Evolutionary conservation across 179 eudicot species (phyloP).

Genomic region (Actinidia arguta): DNA sequence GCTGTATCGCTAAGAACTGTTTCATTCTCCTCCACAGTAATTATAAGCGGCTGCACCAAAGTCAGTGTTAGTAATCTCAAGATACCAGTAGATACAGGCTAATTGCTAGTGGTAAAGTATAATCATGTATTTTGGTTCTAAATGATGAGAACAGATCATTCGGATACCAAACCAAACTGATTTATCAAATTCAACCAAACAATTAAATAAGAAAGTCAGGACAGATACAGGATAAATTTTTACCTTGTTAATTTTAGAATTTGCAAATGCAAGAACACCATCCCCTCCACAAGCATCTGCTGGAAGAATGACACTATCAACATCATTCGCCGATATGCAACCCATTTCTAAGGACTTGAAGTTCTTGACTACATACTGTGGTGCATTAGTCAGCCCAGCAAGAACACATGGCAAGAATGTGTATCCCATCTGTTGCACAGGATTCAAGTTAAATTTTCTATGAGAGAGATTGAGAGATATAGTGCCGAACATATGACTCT

Average conservation of each 20-base stretch:
- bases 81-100: not conserved
- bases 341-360: slow-evolving; percentile 39
- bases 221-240: not conserved
- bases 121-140: not conserved
- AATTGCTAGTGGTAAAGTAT: not conserved
- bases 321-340: slow-evolving; percentile 75
- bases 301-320: slow-evolving; percentile 90
- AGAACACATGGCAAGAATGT: slow-evolving; percentile 97
- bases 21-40: slow-evolving; percentile 87
- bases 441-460: slow-evolving; percentile 20
- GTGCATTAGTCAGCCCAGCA: slow-evolving; percentile 94
- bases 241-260: slow-evolving; percentile 65
- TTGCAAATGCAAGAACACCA: slow-evolving; percentile 81
- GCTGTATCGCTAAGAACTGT: slow-evolving; percentile 89
- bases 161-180: not conserved
- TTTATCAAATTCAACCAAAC: not conserved
- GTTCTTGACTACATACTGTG: slow-evolving; percentile 63
- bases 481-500: not conserved
- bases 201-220: not conserved
- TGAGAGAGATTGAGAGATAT: slow-evolving; percentile 1
- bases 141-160: slow-evolving; percentile 11
- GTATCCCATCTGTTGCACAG: slow-evolving; percentile 71
- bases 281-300: slow-evolving; percentile 84
- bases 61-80: slow-evolving; percentile 17
- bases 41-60: slow-evolving; percentile 76